phyloP scores from a whole-genome alignment of 768 basidiomycete genomes.

The Agaricus sinodeliciosus region DNA sequence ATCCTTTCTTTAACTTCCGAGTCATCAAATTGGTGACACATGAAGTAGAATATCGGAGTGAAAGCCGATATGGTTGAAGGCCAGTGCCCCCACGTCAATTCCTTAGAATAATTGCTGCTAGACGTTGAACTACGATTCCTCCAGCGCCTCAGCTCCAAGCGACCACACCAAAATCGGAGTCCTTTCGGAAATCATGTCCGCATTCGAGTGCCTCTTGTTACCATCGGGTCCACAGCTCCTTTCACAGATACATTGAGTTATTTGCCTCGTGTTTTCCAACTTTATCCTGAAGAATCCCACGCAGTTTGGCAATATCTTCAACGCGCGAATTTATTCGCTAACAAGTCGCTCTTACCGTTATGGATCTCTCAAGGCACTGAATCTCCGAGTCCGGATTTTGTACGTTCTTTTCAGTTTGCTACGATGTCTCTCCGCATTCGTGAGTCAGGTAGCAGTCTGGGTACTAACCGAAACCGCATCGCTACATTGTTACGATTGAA shows the following conservation, averaged over 20 bases:
- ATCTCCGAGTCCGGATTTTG: slow-evolving; percentile 16
- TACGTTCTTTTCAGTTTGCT: neutral
- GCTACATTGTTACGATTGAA: too few relatives aligned
- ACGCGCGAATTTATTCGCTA: slow-evolving; percentile 18
- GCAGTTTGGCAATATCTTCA: too few relatives aligned
- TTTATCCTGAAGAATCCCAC: slow-evolving; percentile 15
- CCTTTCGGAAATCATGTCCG: slow-evolving; percentile 22
- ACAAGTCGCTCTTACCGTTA: slow-evolving; percentile 14
- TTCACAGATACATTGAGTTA: too few relatives aligned
- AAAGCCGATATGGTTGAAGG: slow-evolving; percentile 25
- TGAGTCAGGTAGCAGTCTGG: too few relatives aligned
- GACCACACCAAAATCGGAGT: slow-evolving; percentile 23
- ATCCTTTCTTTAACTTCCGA: too few relatives aligned
- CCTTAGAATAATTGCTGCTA: neutral
- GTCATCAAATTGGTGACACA: too few relatives aligned
- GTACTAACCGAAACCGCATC: too few relatives aligned
- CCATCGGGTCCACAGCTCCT: neutral
- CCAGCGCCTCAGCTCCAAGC: slow-evolving; percentile 20
- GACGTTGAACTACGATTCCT: too few relatives aligned
- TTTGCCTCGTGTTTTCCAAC: too few relatives aligned
- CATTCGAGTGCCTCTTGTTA: slow-evolving; percentile 17
- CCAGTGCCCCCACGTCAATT: slow-evolving; percentile 16
- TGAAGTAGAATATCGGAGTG: slow-evolving; percentile 17
- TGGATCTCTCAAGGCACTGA: slow-evolving; percentile 18
- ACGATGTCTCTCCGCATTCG: too few relatives aligned